Base-by-base conservation (phyloP, 495 filamentous ascomycete species). In the Articulospora tetracladia region DNA sequence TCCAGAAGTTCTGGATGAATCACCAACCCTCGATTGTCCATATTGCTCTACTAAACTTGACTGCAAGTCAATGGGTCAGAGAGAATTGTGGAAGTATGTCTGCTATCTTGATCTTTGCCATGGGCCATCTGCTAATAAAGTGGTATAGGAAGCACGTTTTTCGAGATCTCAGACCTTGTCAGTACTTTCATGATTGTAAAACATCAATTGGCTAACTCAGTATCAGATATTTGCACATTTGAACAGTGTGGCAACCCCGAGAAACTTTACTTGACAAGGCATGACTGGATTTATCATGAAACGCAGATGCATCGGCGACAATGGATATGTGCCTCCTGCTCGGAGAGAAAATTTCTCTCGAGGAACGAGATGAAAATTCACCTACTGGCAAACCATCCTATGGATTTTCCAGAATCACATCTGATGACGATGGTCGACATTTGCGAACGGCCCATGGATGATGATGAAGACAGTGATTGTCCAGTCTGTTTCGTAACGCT, bases 261-360 rank as follows among this genome's bases (percentile, higher is more conserved):
- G 12, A 53, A 60, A 23, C 66, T 55, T 1, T 69, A 61, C 30
- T 10, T 56, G 8, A 59, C 64, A 20, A 57, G 64, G 0, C 64
- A 52, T 44, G 67, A 69, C 32, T 69, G 67, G 67, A 56, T 60
- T 3, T 64, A 69, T 53, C 67, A 67, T 32, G 67, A 69, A 47
- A 55, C 44, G 28, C 62, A 65, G 50, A 36, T 66, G 49, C 67
- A 69, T 36, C 64, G 67, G 15, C 47, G 57, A 55, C 47, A 58
- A 55, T 69, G 64, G 58, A 27, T 60, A 26, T 69, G 67, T 48
- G 52, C 44, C 4, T 56, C 58, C 11, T 50, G 55, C 55, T 48
- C 46, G 8, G n/a, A 63, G 19, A 3, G 36, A 22, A 57, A n/a
- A 12, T 60, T 63, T 56, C 22, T 6, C 2, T 50, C 57, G 15